These are phyloP conservation scores for Aspergillus vadensis DNA, from an alignment of 2,329 filamentous ascomycete species.

Conservation along the genomic window DNA sequence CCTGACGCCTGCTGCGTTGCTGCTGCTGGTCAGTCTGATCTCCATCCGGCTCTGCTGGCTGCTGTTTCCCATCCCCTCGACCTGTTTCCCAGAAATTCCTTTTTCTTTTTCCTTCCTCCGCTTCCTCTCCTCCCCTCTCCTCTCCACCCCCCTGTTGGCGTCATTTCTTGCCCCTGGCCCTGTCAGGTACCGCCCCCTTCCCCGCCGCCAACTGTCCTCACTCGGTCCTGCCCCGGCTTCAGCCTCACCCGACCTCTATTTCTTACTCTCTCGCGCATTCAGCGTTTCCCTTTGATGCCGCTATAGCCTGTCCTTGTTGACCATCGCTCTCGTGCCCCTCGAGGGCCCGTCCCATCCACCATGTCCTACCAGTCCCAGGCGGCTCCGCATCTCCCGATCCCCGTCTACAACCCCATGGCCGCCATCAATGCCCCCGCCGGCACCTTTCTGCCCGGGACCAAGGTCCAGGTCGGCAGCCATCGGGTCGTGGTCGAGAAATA, in stretches of 20 bases:
- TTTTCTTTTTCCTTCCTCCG: not conserved
- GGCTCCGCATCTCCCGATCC: slow-evolving; percentile 29
- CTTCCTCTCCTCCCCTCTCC: not conserved
- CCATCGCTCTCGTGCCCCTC: slow-evolving; percentile 21
- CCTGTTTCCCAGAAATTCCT: not conserved
- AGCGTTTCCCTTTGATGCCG: slow-evolving; percentile 24
- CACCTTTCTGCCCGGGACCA: slow-evolving; percentile 89
- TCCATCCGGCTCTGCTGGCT: not conserved
- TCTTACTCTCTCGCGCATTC: too few relatives aligned
- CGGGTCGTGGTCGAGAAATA: slow-evolving; percentile 95
- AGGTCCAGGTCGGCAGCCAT: slow-evolving; percentile 93
- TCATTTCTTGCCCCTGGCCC: not conserved
- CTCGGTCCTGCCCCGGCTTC: slow-evolving; percentile 6
- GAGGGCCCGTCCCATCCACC: slow-evolving; percentile 26
- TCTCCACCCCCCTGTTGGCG: not conserved
- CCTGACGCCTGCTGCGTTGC: slow-evolving; percentile 6
- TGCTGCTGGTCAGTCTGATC: slow-evolving; percentile 13
- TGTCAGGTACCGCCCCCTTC: slow-evolving; percentile 22
- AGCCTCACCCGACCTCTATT: not conserved
- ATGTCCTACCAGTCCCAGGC: slow-evolving; percentile 38
- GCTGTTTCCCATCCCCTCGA: slow-evolving; percentile 7
- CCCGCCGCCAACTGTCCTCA: slow-evolving; percentile 30
- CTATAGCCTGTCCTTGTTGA: slow-evolving; percentile 14
- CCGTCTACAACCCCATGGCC: slow-evolving; percentile 40
- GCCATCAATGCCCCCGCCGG: slow-evolving; percentile 61